Evolutionary conservation across 2,329 filamentous ascomycete genomes (phyloP), one percentile per base, ranked within the genome.

Genomic region (Pseudogymnoascus sp.): DNA sequence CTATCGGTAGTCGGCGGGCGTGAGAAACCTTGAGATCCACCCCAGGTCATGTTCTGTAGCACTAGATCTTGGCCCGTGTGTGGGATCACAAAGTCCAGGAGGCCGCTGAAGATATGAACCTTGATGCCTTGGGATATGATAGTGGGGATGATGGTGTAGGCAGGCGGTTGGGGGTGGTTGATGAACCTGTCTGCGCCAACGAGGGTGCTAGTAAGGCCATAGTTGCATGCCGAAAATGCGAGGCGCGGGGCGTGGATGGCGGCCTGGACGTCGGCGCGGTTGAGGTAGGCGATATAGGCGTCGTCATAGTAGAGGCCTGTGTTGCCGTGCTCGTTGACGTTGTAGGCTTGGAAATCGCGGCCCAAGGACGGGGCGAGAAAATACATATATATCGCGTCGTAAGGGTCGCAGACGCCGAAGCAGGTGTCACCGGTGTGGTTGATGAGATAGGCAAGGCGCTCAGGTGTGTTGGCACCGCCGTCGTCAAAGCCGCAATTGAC

Each of bases 11-110:
- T 68, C 0, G 83, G 83, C 0, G 72, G 71, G 1, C 71, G 68
- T 50, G 79, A 77, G 74, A 88, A 88, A 0, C 85, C 85, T 63
- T 86, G 83, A 0, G 72, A 69, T 2, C 84, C 85, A 57, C 78
- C 78, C 81, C 82, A 88, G 0, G 84, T 88, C 84, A 88, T 87
- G 70, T 88, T 88, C 68, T 88, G 84, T 61, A 87, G 83, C 4
- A 79, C 78, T 35, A 85, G 72, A 8, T 62, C 57, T 7, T 30
- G 25, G 14, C 84, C 84, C 62, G 86, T 83, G 65, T 75, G 72
- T 25, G 84, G 75, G 5, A 87, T 74, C 60, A 85, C 76, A 67
- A 76, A 83, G 68, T 87, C 84, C 7, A 85, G 75, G 58, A 80
- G 75, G 2, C 83, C 85, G 66, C 87, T 84, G 1, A 77, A 80